A percentile compares a stretch with the other conserved stretches of the same genome.
These are phyloP conservation scores for Diaporthe capsici DNA, from an alignment of 2,329 filamentous ascomycete genomes.

Conservation along the genomic window DNA sequence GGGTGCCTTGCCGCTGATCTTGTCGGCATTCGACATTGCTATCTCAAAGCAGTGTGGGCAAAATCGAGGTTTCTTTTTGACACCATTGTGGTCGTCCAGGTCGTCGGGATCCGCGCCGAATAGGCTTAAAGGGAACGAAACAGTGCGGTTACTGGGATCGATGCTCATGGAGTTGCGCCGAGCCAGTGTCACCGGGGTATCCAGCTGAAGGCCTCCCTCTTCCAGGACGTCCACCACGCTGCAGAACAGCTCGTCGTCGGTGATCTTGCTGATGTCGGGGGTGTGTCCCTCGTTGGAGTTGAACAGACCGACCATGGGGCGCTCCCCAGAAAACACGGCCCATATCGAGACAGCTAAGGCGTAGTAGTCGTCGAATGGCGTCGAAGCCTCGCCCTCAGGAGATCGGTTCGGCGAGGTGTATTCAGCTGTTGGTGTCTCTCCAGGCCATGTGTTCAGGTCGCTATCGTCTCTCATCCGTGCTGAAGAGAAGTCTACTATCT, in stretches of 20 bases:
- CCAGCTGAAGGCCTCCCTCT: constrained; percentile 21
- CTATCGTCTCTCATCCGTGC: constrained; percentile 32
- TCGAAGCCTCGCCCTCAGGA: not conserved
- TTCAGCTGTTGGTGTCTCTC: constrained; percentile 1
- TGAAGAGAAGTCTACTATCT: constrained; percentile 23
- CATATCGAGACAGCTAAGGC: constrained; percentile 33
- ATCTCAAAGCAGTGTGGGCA: constrained; percentile 35
- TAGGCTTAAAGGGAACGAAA: constrained; percentile 29
- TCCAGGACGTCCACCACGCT: constrained; percentile 28
- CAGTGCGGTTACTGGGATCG: constrained; percentile 12
- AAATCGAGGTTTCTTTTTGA: constrained; percentile 27
- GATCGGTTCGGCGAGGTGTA: constrained; percentile 19
- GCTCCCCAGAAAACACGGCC: constrained; percentile 29
- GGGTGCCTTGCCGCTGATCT: not conserved
- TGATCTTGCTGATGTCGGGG: constrained; percentile 30
- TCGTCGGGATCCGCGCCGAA: constrained; percentile 23
- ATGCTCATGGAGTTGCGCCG: constrained; percentile 29
- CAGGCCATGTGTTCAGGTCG: constrained; percentile 31
- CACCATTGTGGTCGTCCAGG: constrained; percentile 1
- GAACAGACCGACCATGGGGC: constrained; percentile 25
- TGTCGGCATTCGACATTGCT: constrained; percentile 31
- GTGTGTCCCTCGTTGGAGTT: constrained; percentile 32
- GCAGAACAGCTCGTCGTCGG: constrained; percentile 35
- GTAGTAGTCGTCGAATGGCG: constrained; percentile 28
- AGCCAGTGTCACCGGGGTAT: not conserved